Conservation (phyloP, 768 basidiomycete species). For the Mrakia gelida region DNA sequence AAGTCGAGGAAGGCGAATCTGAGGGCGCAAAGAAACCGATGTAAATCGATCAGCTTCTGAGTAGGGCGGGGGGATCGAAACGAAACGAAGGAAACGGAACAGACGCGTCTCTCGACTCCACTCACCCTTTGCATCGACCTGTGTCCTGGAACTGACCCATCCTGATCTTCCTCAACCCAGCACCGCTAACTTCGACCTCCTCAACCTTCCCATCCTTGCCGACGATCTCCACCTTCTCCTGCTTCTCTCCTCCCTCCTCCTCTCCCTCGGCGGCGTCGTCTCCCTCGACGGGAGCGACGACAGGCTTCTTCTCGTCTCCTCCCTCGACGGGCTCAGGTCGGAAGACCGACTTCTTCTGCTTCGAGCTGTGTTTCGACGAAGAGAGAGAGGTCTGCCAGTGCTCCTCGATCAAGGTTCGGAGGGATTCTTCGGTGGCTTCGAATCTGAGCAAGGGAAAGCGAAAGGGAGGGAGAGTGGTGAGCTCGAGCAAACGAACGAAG, state of each 20-base stretch:
- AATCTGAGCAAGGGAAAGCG: slow-evolving; percentile 23
- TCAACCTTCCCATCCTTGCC: slow-evolving; percentile 32
- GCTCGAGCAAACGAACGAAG: neutral
- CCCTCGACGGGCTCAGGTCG: slow-evolving; percentile 15
- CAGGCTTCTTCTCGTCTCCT: slow-evolving; percentile 33
- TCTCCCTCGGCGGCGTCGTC: slow-evolving; percentile 63
- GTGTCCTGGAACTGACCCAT: slow-evolving; percentile 96
- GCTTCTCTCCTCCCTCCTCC: slow-evolving; percentile 41
- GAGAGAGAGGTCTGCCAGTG: slow-evolving; percentile 20
- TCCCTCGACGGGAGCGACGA: slow-evolving; percentile 44
- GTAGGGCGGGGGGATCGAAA: neutral
- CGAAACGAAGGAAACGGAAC: neutral
- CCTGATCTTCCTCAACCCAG: slow-evolving; percentile 63
- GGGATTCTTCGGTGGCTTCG: slow-evolving; percentile 18
- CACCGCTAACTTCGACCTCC: slow-evolving; percentile 43
- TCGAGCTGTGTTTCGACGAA: slow-evolving; percentile 68
- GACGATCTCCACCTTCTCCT: slow-evolving; percentile 38
- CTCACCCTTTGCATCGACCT: slow-evolving; percentile 90
- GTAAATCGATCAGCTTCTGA: neutral
- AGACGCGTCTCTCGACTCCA: slow-evolving; percentile 24
- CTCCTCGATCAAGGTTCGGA: slow-evolving; percentile 14
- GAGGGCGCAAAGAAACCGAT: neutral
- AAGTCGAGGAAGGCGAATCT: slow-evolving; percentile 97
- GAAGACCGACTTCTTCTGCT: slow-evolving; percentile 44
- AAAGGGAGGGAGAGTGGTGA: slow-evolving; percentile 30